Conservation (phyloP, 352 stramenopile genomes). For the Globisporangium echinulatum region DNA sequence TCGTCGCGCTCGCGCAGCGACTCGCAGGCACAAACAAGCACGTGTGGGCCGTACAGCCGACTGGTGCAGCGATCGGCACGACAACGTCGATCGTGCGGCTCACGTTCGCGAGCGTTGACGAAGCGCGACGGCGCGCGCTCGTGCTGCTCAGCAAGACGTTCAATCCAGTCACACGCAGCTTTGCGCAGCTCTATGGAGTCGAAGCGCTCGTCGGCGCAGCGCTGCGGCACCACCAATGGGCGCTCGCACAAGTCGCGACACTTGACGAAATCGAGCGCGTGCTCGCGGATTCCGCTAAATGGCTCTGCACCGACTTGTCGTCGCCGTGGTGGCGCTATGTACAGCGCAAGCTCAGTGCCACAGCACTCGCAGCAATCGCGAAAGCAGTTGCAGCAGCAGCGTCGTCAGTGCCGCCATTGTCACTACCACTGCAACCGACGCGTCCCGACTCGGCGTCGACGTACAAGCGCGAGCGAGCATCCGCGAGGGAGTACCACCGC, state of each 20-base stretch:
- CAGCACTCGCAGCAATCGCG: slow-evolving; percentile 4
- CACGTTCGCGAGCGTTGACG: slow-evolving; percentile 63
- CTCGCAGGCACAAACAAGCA: slow-evolving; percentile 28
- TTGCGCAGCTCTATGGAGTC: slow-evolving; percentile 53
- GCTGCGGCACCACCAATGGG: slow-evolving; percentile 62
- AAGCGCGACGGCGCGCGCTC: slow-evolving; percentile 58
- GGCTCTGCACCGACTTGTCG: slow-evolving; percentile 42
- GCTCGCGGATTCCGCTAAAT: slow-evolving; percentile 23
- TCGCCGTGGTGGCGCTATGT: slow-evolving; percentile 41
- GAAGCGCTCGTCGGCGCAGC: slow-evolving; percentile 43
- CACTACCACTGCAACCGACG: neutral
- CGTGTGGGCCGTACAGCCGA: slow-evolving; percentile 1
- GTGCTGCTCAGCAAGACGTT: slow-evolving; percentile 75
- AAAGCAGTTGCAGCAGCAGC: neutral
- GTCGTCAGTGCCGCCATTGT: neutral
- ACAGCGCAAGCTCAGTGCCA: slow-evolving; percentile 16
- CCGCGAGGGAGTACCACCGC: neutral
- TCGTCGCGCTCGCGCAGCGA: slow-evolving; percentile 38
- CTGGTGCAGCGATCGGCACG: slow-evolving; percentile 15
- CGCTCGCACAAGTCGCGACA: slow-evolving; percentile 33
- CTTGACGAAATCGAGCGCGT: slow-evolving; percentile 24
- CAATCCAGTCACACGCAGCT: slow-evolving; percentile 47
- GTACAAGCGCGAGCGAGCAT: neutral
- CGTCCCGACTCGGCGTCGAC: slow-evolving; percentile 8
- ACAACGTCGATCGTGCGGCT: slow-evolving; percentile 54